These are phyloP conservation scores for Phaffia tasmanica DNA, from an alignment of 768 basidiomycete species.

Conservation along the genomic window DNA sequence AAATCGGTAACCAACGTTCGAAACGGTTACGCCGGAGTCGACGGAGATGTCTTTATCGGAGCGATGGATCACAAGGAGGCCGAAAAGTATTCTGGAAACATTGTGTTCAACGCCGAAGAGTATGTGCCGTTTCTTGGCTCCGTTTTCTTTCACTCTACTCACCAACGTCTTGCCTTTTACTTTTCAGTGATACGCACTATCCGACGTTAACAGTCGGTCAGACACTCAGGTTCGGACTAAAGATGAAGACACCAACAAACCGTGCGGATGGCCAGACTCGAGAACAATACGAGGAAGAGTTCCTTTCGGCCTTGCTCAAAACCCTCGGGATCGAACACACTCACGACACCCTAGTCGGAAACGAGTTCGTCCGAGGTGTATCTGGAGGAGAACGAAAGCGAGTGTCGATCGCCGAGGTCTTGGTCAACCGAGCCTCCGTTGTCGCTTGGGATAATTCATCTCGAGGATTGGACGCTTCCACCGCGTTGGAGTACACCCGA, in stretches of 20 bases:
- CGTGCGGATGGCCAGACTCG: constrained; percentile 17
- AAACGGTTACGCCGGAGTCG: constrained; percentile 23
- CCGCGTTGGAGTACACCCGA: constrained; percentile 45
- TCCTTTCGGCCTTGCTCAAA: constrained; percentile 18
- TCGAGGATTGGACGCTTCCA: constrained; percentile 39
- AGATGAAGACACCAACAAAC: constrained; percentile 22
- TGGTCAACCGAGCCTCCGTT: constrained; percentile 1
- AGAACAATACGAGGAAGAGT: constrained; percentile 17
- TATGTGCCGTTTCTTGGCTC: background rate
- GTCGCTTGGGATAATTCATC: constrained; percentile 36
- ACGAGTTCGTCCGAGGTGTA: constrained; percentile 54
- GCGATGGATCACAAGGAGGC: constrained; percentile 17
- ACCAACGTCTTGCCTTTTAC: background rate
- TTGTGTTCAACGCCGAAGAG: constrained; percentile 24
- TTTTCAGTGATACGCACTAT: background rate
- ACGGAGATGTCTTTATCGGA: constrained; percentile 22
- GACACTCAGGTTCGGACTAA: constrained; percentile 25
- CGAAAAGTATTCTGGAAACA: constrained; percentile 22
- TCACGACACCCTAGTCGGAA: constrained; percentile 45
- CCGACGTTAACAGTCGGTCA: constrained; percentile 22
- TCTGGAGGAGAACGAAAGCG: constrained; percentile 41
- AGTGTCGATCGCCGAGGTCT: constrained; percentile 25
- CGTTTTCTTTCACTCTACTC: constrained; percentile 11
- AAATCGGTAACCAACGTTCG: constrained; percentile 24
- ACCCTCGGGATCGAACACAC: constrained; percentile 24